phyloP scores from a whole-genome alignment of 2,329 filamentous ascomycete species.

The Ophiocordyceps polyrhachis-furcata region DNA sequence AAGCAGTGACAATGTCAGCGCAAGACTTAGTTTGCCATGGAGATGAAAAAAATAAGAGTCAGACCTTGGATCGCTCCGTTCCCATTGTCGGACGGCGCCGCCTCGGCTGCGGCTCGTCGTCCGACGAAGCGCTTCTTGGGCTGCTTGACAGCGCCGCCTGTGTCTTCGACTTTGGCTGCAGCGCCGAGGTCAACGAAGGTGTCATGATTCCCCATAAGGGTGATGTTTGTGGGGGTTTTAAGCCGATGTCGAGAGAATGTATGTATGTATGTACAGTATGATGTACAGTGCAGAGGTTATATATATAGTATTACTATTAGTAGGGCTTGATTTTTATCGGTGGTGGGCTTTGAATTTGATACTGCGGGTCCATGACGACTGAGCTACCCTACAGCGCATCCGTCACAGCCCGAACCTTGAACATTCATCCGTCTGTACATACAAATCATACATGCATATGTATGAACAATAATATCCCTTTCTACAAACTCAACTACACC shows the following conservation, averaged over 20 bases:
- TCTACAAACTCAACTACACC: no score
- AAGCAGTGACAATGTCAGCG: not conserved
- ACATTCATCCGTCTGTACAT: no score
- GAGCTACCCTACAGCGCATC: not conserved
- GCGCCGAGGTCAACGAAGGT: conserved; percentile 51
- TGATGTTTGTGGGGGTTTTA: not conserved
- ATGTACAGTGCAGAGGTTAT: no score
- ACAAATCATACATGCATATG: no score
- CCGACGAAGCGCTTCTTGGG: conserved; percentile 91
- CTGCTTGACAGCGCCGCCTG: conserved; percentile 31
- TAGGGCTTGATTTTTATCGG: no score
- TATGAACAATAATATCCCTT: no score
- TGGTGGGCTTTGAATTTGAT: no score
- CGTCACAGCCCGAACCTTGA: no score
- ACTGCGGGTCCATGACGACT: no score
- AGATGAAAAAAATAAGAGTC: conserved; percentile 7
- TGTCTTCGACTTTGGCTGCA: conserved; percentile 43
- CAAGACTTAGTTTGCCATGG: not conserved
- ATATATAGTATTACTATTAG: no score
- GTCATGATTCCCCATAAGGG: conserved; percentile 56
- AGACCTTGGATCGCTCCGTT: conserved; percentile 31
- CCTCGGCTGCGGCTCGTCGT: conserved; percentile 50
- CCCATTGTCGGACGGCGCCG: conserved; percentile 22
- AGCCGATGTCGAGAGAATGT: not conserved
- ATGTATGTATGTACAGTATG: no score